Evolutionary conservation across 2,329 filamentous ascomycete species (phyloP).

Genomic region (Aspergillus sergii): DNA sequence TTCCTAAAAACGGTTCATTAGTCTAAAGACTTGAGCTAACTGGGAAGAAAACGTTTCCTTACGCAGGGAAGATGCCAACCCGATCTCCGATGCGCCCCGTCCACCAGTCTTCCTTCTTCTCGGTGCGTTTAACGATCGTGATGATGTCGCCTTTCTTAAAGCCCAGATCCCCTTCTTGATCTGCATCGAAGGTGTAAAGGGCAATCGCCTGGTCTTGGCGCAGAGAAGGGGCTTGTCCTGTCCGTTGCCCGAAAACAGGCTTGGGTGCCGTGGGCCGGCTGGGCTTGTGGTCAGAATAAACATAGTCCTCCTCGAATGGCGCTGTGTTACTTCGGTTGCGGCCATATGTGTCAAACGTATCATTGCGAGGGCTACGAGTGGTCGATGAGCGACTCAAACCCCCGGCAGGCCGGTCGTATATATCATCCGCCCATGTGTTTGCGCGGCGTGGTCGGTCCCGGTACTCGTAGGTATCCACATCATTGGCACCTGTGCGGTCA

Average conservation of each 20-base stretch:
- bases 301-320: conserved; percentile 52
- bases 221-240: conserved; percentile 40
- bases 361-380: conserved; percentile 29
- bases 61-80: conserved; percentile 92
- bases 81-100: conserved; percentile 83
- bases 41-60: conserved; percentile 25
- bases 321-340: conserved; percentile 42
- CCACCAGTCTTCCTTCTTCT: conserved; percentile 97
- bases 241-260: conserved; percentile 68
- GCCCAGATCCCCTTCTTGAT: conserved; percentile 86
- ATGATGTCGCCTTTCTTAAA: conserved; percentile 99
- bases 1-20: conserved; percentile 30
- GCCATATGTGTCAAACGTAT: conserved; percentile 34
- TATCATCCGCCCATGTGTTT: conserved; percentile 54
- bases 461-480: conserved; percentile 58
- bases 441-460: conserved; percentile 53
- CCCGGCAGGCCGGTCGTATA: conserved; percentile 47
- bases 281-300: conserved; percentile 65
- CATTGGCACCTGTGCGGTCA: conserved; percentile 56
- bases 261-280: conserved; percentile 85
- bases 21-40: background rate
- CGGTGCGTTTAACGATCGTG: conserved; percentile 90
- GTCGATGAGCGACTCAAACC: conserved; percentile 39
- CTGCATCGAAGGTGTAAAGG: conserved; percentile 90
- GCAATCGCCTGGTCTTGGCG: conserved; percentile 81